Evolutionary conservation across 2,329 filamentous ascomycete species (phyloP).

Genomic region (Meredithiella fracta): DNA sequence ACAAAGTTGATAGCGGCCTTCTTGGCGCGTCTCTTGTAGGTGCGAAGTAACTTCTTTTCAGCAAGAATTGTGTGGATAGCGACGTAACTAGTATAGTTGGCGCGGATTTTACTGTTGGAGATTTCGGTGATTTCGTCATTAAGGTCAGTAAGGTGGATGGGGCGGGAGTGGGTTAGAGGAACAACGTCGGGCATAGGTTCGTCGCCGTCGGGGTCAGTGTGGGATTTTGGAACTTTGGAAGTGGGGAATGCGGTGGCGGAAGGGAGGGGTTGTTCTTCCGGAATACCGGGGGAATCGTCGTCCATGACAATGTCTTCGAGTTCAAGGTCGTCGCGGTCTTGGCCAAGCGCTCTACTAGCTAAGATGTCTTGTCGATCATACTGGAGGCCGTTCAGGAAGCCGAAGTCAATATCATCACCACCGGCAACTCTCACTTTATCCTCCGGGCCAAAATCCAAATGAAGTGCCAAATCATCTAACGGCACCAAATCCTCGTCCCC

Average conservation of each 20-base stretch:
- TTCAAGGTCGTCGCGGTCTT: constrained; percentile 10
- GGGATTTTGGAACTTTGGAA: constrained; percentile 10
- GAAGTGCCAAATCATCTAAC: constrained; percentile 15
- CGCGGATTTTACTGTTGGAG: constrained; percentile 19
- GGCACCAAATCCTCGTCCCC: constrained; percentile 14
- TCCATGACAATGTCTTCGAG: constrained; percentile 17
- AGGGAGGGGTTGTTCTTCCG: constrained; percentile 25
- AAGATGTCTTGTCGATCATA: neutral
- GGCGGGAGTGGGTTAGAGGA: constrained; percentile 17
- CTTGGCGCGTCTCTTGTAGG: constrained; percentile 23
- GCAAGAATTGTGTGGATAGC: constrained; percentile 35
- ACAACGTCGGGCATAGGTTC: constrained; percentile 10
- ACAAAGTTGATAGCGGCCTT: constrained; percentile 21
- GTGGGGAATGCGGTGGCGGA: constrained; percentile 23
- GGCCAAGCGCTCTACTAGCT: neutral
- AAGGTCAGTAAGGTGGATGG: constrained; percentile 19
- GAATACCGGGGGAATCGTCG: constrained; percentile 23
- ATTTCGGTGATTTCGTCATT: constrained; percentile 18
- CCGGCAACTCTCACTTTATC: neutral
- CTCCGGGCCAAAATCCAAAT: constrained; percentile 12
- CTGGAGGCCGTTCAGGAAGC: neutral
- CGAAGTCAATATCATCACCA: neutral
- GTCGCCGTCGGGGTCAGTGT: constrained; percentile 15
- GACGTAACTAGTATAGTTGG: constrained; percentile 27
- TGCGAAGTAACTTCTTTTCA: constrained; percentile 17